Conservation (phyloP, 805 yeast genomes). For the Lipomyces yamanashiensis region DNA sequence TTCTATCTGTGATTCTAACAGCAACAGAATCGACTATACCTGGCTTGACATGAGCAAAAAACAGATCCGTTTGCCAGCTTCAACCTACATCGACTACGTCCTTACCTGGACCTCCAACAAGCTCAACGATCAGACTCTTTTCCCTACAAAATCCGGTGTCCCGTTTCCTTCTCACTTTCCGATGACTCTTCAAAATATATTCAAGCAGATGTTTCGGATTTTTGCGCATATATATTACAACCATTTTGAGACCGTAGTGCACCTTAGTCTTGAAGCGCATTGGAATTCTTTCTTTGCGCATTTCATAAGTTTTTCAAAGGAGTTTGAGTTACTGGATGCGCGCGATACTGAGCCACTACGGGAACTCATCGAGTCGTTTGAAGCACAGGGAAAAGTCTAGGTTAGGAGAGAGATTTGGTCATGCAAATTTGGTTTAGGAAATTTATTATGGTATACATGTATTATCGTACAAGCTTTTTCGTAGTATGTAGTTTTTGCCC, state of each 20-base stretch:
- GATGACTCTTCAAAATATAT: conserved; percentile 82
- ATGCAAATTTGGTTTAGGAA: conserved; percentile 2
- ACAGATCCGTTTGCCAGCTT: conserved; percentile 85
- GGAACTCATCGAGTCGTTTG: conserved; percentile 77
- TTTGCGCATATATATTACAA: conserved; percentile 94
- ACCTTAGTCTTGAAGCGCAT: conserved; percentile 90
- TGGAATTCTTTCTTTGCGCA: conserved; percentile 98
- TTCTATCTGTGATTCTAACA: not conserved
- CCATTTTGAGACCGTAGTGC: conserved; percentile 93
- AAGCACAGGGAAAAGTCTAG: conserved; percentile 72
- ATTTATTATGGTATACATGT: not conserved
- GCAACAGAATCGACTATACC: conserved; percentile 67
- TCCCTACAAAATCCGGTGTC: conserved; percentile 76
- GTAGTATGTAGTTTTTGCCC: conserved; percentile 26
- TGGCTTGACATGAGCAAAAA: conserved; percentile 87
- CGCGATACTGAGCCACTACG: conserved; percentile 78
- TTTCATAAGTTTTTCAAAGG: conserved; percentile 82
- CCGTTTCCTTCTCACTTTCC: conserved; percentile 88
- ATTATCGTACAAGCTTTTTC: conserved; percentile 16
- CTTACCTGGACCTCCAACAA: conserved; percentile 87
- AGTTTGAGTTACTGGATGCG: conserved; percentile 78
- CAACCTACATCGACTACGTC: conserved; percentile 89
- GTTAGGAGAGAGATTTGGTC: not conserved
- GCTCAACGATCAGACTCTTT: conserved; percentile 83
- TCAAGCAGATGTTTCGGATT: conserved; percentile 89